Conservation (phyloP, 202 grass and related monocot genomes). For the Carex arenaria region DNA sequence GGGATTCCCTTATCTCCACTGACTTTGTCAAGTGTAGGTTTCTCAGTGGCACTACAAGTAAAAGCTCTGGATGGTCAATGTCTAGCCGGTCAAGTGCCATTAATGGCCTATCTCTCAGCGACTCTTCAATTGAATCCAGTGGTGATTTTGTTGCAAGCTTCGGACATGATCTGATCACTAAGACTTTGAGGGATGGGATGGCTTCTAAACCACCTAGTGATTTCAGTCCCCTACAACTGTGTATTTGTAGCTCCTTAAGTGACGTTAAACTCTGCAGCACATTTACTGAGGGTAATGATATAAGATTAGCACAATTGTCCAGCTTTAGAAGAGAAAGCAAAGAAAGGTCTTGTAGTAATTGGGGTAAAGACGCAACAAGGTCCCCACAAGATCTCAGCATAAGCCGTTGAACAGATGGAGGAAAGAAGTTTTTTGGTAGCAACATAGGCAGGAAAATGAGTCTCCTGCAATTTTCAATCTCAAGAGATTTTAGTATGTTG, state of each 20-base stretch:
- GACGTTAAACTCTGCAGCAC: neutral
- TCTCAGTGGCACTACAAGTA: neutral
- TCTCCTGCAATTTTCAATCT: neutral
- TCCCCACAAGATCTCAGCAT: neutral
- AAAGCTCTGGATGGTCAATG: neutral
- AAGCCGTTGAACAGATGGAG: constrained; percentile 1
- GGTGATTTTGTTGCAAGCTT: neutral
- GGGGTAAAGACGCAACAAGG: neutral
- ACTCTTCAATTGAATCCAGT: neutral
- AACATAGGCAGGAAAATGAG: neutral
- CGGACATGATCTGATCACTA: neutral
- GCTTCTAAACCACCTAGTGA: constrained; percentile 19
- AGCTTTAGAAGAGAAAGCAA: neutral
- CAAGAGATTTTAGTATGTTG: neutral
- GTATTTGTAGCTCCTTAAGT: neutral
- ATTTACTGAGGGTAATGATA: neutral
- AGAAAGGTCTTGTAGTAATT: neutral
- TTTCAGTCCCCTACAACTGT: neutral
- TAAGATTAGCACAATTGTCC: neutral
- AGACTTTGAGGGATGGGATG: neutral
- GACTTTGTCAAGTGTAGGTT: neutral
- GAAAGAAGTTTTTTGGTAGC: constrained; percentile 5
- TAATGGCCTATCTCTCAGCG: neutral
- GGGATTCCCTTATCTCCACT: neutral
- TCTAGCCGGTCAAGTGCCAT: neutral